Evolutionary conservation across 345 rosid species (phyloP).

Genomic region (Geranium rotundifolium): DNA sequence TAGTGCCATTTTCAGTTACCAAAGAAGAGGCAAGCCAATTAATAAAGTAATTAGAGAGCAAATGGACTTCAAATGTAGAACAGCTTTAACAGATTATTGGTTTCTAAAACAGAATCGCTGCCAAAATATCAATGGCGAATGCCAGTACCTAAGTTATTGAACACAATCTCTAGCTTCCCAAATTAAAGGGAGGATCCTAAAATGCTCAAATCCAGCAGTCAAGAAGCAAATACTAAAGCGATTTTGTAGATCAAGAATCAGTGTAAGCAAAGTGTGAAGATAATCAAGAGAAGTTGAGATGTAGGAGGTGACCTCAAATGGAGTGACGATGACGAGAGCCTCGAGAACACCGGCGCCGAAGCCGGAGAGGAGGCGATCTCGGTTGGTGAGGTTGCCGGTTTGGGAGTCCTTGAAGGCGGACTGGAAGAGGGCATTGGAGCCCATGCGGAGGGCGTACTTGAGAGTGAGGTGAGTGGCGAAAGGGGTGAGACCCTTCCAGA

Average conservation of each 20-base stretch:
- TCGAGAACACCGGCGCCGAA: constrained; percentile 96
- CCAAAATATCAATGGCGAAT: not conserved
- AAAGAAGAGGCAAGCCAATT: too few relatives aligned
- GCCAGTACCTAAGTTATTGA: not conserved
- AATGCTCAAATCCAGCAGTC: not conserved
- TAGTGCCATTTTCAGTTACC: too few relatives aligned
- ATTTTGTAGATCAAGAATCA: not conserved
- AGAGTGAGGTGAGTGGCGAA: constrained; percentile 90
- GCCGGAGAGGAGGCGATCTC: constrained; percentile 53
- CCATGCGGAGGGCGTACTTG: constrained; percentile 84
- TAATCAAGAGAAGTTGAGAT: not conserved
- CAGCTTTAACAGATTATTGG: too few relatives aligned
- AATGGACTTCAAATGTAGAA: too few relatives aligned
- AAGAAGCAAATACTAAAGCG: too few relatives aligned
- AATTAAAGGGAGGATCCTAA: too few relatives aligned
- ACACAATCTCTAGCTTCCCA: not conserved
- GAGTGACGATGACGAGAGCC: constrained; percentile 86
- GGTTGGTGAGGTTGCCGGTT: constrained; percentile 58
- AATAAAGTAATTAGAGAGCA: too few relatives aligned
- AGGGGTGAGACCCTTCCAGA: constrained; percentile 93
- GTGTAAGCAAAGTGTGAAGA: not conserved
- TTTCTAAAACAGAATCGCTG: not conserved
- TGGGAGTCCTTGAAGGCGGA: constrained; percentile 63
- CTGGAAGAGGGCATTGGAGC: constrained; percentile 78
- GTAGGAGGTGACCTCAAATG: constrained; percentile 57